These are phyloP conservation scores for Cryptococcus sp. DNA, from an alignment of 1,284 basidiomycete species.

Conservation along the genomic window DNA sequence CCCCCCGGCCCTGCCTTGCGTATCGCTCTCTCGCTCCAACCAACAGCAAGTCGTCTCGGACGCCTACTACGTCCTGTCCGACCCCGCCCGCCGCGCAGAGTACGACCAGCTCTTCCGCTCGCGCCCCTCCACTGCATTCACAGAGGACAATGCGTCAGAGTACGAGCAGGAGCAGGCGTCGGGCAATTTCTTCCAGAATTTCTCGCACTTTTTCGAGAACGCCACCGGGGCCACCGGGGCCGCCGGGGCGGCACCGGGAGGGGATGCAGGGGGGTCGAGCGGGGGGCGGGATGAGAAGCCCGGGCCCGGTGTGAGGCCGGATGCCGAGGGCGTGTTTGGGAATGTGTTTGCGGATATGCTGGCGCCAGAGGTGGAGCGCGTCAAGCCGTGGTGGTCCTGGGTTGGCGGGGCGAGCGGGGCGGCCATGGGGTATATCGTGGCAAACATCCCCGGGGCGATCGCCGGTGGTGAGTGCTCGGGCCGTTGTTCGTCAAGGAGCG, in stretches of 20 bases:
- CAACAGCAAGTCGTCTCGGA: constrained; percentile 74
- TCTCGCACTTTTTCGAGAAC: constrained; percentile 63
- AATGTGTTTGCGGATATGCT: constrained; percentile 85
- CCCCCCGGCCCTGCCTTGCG: too few species aligned
- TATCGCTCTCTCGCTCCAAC: neutral
- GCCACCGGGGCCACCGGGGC: constrained; percentile 40
- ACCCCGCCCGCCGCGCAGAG: constrained; percentile 68
- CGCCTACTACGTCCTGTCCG: constrained; percentile 92
- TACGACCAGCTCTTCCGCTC: constrained; percentile 69
- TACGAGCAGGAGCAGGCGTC: constrained; percentile 61
- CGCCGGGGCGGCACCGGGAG: too few species aligned
- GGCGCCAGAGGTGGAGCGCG: constrained; percentile 48
- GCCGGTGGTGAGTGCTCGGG: constrained; percentile 48
- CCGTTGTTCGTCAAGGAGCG: neutral
- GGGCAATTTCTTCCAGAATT: constrained; percentile 71
- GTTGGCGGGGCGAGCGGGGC: constrained; percentile 62
- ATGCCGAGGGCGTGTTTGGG: constrained; percentile 76
- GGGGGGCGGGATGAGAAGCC: constrained; percentile 6
- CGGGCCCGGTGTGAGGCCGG: constrained; percentile 53
- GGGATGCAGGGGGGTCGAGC: constrained; percentile 8
- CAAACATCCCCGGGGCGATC: constrained; percentile 71
- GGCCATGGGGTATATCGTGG: constrained; percentile 80
- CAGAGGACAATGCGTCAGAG: constrained; percentile 38
- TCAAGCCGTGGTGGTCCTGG: constrained; percentile 46
- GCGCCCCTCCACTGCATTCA: constrained; percentile 38